These are phyloP conservation scores for Ochetophila trinervis DNA, from an alignment of 306 rosid species.

Conservation along the genomic window DNA sequence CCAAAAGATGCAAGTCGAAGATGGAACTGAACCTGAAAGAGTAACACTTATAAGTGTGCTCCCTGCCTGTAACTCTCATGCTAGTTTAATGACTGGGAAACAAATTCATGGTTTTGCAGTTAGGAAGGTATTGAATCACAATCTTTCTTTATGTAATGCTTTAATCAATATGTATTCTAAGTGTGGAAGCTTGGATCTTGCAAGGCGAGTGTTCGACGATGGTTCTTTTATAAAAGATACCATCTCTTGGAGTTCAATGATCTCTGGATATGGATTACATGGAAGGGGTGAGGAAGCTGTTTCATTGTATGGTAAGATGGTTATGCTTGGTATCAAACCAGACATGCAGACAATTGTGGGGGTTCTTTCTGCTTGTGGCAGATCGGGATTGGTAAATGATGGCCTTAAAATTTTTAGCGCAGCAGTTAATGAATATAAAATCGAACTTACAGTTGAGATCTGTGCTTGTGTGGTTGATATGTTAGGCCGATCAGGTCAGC, in stretches of 20 bases:
- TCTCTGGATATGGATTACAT: conserved; percentile 74
- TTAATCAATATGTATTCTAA: conserved; percentile 74
- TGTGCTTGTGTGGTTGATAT: conserved; percentile 78
- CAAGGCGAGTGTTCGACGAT: conserved; percentile 51
- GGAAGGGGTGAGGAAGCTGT: conserved; percentile 71
- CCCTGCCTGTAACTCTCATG: conserved; percentile 60
- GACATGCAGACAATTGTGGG: conserved; percentile 71
- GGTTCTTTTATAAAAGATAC: conserved; percentile 46
- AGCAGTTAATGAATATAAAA: conserved; percentile 28
- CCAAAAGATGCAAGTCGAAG: conserved; percentile 57
- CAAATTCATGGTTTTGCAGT: conserved; percentile 64
- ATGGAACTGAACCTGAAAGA: conserved; percentile 54
- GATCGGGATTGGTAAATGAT: conserved; percentile 66
- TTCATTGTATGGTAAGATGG: conserved; percentile 49
- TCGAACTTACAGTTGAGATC: conserved; percentile 65
- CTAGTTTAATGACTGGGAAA: conserved; percentile 56
- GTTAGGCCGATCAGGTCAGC: conserved; percentile 64
- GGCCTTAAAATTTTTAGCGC: conserved; percentile 61
- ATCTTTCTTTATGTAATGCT: conserved; percentile 58
- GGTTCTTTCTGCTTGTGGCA: conserved; percentile 70
- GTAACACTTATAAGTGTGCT: conserved; percentile 68
- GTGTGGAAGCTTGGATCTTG: conserved; percentile 70
- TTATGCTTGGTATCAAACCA: conserved; percentile 49
- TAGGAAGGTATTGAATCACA: conserved; percentile 41
- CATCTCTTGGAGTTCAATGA: conserved; percentile 75